These are phyloP conservation scores for Davidsoniella australis DNA, from an alignment of 2,329 filamentous ascomycete genomes.

Conservation along the genomic window DNA sequence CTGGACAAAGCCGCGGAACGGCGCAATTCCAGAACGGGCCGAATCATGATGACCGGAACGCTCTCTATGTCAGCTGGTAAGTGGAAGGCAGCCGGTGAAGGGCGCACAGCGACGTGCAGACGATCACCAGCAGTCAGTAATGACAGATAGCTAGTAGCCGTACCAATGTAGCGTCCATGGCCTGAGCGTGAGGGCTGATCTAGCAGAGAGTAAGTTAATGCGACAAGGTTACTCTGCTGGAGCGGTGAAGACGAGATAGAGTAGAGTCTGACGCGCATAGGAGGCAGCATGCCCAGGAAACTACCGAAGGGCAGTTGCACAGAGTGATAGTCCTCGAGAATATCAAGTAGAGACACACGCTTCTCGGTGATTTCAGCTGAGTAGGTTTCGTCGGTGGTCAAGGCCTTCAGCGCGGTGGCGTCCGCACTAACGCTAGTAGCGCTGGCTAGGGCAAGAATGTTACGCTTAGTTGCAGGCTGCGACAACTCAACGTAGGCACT, in stretches of 20 bases:
- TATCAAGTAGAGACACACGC: slow-evolving; percentile 46
- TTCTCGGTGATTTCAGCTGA: slow-evolving; percentile 33
- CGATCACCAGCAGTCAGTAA: slow-evolving; percentile 27
- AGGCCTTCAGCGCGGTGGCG: slow-evolving; percentile 26
- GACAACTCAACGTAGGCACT: slow-evolving; percentile 56
- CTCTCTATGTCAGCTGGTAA: slow-evolving; percentile 28
- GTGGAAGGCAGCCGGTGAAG: slow-evolving; percentile 28
- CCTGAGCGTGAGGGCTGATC: slow-evolving; percentile 35
- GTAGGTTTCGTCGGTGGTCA: slow-evolving; percentile 29
- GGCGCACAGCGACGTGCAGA: slow-evolving; percentile 32
- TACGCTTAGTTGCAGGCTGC: slow-evolving; percentile 53
- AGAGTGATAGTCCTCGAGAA: slow-evolving; percentile 46
- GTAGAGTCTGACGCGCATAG: slow-evolving; percentile 65
- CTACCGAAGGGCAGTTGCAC: slow-evolving; percentile 44
- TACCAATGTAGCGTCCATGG: slow-evolving; percentile 36
- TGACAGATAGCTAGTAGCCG: slow-evolving; percentile 44
- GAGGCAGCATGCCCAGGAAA: slow-evolving; percentile 56
- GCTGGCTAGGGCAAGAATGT: slow-evolving; percentile 28
- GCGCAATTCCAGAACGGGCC: slow-evolving; percentile 40
- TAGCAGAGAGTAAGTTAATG: slow-evolving; percentile 53
- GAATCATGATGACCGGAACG: slow-evolving; percentile 34
- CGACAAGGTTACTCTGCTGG: slow-evolving; percentile 35
- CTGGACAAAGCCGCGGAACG: slow-evolving; percentile 46
- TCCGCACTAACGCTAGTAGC: slow-evolving; percentile 29
- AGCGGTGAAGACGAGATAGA: slow-evolving; percentile 63